Evolutionary conservation across 2,329 filamentous ascomycete genomes (phyloP).

Genomic region (Neopestalotiopsis rosae): DNA sequence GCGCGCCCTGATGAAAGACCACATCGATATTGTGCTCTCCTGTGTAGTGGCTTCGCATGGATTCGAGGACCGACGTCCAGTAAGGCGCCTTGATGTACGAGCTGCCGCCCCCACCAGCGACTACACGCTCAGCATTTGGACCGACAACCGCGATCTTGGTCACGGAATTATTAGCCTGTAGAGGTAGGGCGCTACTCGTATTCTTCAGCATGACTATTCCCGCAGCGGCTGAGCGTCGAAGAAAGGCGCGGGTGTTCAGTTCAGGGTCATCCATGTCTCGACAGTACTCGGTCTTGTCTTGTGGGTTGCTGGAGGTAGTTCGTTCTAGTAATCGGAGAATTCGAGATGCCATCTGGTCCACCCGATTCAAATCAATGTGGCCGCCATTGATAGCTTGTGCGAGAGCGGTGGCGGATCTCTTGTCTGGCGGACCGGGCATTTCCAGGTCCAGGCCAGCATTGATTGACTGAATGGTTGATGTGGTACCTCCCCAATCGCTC

Average conservation of each 20-base stretch:
- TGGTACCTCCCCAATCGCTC: slow-evolving; percentile 65
- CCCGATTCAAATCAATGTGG: slow-evolving; percentile 57
- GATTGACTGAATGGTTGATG: slow-evolving; percentile 55
- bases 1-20: background rate
- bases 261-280: slow-evolving; percentile 62
- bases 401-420: slow-evolving; percentile 38
- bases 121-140: slow-evolving; percentile 47
- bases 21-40: background rate
- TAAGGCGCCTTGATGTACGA: background rate
- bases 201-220: slow-evolving; percentile 79
- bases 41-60: background rate
- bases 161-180: slow-evolving; percentile 58
- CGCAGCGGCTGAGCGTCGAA: slow-evolving; percentile 56
- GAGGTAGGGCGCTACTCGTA: slow-evolving; percentile 65
- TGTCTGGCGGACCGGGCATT: slow-evolving; percentile 61
- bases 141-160: background rate
- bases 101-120: slow-evolving; percentile 62
- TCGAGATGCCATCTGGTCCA: slow-evolving; percentile 62
- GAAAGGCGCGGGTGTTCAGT: slow-evolving; percentile 64
- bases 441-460: slow-evolving; percentile 62
- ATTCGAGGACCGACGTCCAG: background rate
- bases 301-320: slow-evolving; percentile 56
- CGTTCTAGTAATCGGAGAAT: slow-evolving; percentile 64
- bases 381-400: slow-evolving; percentile 58
- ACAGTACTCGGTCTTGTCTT: slow-evolving; percentile 47